phyloP scores from a whole-genome alignment of 2,329 filamentous ascomycete genomes.

The Epichloe amarillans region DNA sequence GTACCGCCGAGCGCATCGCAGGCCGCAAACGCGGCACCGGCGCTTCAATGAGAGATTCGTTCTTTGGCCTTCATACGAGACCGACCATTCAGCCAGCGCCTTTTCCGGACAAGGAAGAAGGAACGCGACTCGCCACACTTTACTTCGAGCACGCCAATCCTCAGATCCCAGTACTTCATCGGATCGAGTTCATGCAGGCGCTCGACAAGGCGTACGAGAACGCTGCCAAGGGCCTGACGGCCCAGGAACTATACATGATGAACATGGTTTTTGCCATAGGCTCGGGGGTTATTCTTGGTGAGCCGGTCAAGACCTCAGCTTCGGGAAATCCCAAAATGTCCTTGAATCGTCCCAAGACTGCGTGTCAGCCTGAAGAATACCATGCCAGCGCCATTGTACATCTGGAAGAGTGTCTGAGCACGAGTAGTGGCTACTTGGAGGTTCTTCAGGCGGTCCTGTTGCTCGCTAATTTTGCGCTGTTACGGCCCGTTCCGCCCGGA shows the following conservation, averaged over 20 bases:
- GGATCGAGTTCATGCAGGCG: conserved; percentile 77
- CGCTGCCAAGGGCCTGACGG: conserved; percentile 51
- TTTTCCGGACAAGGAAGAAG: conserved; percentile 70
- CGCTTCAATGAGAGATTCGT: conserved; percentile 85
- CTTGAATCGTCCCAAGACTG: conserved; percentile 20
- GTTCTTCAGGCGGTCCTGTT: conserved; percentile 88
- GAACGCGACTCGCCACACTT: conserved; percentile 57
- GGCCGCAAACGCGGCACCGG: conserved; percentile 21
- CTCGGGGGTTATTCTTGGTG: conserved; percentile 75
- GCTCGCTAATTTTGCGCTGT: conserved; percentile 78
- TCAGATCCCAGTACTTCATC: conserved; percentile 85
- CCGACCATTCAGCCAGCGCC: conserved; percentile 74
- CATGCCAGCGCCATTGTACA: conserved; percentile 90
- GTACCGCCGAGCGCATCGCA: conserved; percentile 13
- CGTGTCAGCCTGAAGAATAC: conserved; percentile 82
- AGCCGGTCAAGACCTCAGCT: conserved; percentile 37
- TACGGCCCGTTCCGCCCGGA: conserved; percentile 83
- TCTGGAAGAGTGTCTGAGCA: conserved; percentile 73
- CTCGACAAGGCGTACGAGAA: conserved; percentile 70
- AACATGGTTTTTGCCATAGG: conserved; percentile 98
- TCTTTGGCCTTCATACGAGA: conserved; percentile 90
- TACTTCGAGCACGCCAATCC: conserved; percentile 97
- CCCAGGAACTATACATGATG: conserved; percentile 79
- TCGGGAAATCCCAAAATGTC: conserved; percentile 17
- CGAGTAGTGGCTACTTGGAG: conserved; percentile 78